These are phyloP conservation scores for Phytophthora colocasiae DNA, from an alignment of 352 stramenopile genomes.

Conservation along the genomic window DNA sequence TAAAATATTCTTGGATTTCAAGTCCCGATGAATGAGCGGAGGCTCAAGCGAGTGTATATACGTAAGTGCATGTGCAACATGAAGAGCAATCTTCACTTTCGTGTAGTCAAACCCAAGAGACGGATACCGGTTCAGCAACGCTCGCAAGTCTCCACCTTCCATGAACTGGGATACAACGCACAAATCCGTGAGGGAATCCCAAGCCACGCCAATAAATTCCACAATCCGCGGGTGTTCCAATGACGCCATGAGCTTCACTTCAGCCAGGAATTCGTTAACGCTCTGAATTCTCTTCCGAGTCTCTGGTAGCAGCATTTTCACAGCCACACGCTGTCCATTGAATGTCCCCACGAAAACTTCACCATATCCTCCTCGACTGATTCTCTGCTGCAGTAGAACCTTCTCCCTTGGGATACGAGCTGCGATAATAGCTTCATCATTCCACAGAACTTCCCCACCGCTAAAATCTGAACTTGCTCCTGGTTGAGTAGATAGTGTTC, in stretches of 20 bases:
- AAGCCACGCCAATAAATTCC: conserved; percentile 62
- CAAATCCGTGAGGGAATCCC: conserved; percentile 44
- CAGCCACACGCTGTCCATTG: conserved; percentile 42
- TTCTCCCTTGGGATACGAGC: conserved; percentile 47
- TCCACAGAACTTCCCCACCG: conserved; percentile 20
- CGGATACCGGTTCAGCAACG: conserved; percentile 33
- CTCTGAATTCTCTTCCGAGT: conserved; percentile 31
- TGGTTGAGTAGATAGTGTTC: conserved; percentile 9
- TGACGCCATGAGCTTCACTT: conserved; percentile 57
- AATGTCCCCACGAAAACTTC: conserved; percentile 51
- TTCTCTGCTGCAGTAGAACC: conserved; percentile 33
- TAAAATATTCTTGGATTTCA: conserved; percentile 46
- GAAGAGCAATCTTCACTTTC: conserved; percentile 47
- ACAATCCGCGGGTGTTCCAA: conserved; percentile 40
- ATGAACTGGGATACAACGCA: conserved; percentile 54
- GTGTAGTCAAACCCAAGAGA: conserved; percentile 36
- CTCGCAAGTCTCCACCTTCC: conserved; percentile 43
- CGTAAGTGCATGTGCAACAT: conserved; percentile 42
- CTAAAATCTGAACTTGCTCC: conserved; percentile 2
- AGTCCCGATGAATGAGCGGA: conserved; percentile 22
- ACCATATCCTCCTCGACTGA: conserved; percentile 50
- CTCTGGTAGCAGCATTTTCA: conserved; percentile 48
- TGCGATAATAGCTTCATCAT: conserved; percentile 33
- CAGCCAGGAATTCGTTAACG: conserved; percentile 49
- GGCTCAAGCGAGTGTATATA: conserved; percentile 42